A percentile compares a stretch with the other conserved stretches of the same genome.
phyloP scores from a whole-genome alignment of 1,139 yeast species.

The Nakaseomyces nivariensis region DNA sequence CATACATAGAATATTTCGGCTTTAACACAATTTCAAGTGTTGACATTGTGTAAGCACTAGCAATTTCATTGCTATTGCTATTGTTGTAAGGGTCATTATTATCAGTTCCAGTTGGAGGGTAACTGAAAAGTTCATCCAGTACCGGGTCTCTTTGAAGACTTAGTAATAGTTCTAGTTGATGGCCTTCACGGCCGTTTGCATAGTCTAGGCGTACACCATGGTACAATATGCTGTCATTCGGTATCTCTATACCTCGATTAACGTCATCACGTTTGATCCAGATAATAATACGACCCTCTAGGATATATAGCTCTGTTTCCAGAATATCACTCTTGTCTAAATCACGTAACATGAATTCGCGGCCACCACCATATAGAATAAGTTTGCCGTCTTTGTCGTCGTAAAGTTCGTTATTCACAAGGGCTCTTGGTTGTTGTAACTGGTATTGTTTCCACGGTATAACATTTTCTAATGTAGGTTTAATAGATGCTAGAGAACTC shows the following conservation, averaged over 20 bases:
- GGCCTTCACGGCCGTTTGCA: constrained; percentile 17
- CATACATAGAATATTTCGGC: constrained; percentile 30
- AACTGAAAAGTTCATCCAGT: constrained; percentile 19
- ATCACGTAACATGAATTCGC: constrained; percentile 25
- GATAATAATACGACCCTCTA: constrained; percentile 29
- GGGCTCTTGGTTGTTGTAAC: constrained; percentile 24
- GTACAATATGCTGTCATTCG: constrained; percentile 28
- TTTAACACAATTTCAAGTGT: constrained; percentile 28
- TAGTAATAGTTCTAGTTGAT: constrained; percentile 19
- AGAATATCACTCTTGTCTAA: constrained; percentile 6
- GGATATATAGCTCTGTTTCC: constrained; percentile 30
- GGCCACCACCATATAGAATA: constrained; percentile 34
- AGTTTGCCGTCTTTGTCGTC: constrained; percentile 24
- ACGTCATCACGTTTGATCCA: constrained; percentile 30
- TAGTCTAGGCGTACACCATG: constrained; percentile 25
- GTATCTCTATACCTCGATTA: constrained; percentile 30
- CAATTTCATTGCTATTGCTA: no score
- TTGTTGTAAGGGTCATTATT: neutral
- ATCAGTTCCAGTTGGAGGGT: neutral
- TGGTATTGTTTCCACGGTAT: constrained; percentile 25
- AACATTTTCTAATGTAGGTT: constrained; percentile 33
- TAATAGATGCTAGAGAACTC: constrained; percentile 12
- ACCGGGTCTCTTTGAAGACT: constrained; percentile 24
- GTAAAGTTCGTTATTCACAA: constrained; percentile 7
- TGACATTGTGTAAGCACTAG: constrained; percentile 10